Evolutionary conservation across 164 flowering plant species (phyloP).

Genomic region (Pachysandra terminalis): DNA sequence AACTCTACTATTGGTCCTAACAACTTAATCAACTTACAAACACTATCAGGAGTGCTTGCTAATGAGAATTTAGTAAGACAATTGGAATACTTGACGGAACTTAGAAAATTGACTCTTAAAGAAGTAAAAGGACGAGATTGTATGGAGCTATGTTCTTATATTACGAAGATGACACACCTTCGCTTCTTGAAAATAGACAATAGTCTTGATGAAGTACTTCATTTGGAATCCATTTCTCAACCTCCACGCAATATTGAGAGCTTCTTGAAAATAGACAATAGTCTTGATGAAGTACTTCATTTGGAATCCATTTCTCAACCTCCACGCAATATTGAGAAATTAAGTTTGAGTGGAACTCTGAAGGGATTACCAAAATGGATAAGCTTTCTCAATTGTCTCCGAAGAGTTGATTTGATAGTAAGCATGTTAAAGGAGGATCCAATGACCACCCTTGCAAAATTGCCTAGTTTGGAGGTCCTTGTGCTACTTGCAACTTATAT

Average conservation of each 20-base stretch:
- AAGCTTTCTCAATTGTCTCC: background rate
- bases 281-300: background rate
- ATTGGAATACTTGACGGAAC: background rate
- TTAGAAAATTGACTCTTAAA: background rate
- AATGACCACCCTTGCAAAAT: background rate
- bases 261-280: background rate
- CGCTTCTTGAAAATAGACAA: background rate
- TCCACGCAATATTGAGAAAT: slow-evolving; percentile 3
- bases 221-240: slow-evolving; percentile 2
- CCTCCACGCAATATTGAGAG: slow-evolving; percentile 5
- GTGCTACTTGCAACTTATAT: background rate
- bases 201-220: background rate
- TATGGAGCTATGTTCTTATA: background rate
- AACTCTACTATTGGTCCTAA: too few relatives aligned
- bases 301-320: slow-evolving; percentile 5
- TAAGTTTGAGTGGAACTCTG: background rate
- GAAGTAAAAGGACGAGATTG: background rate
- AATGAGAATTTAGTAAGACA: background rate
- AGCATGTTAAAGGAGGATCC: background rate
- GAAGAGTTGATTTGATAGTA: background rate
- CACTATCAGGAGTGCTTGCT: background rate
- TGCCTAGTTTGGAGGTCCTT: background rate
- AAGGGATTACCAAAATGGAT: slow-evolving; percentile 7
- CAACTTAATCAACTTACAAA: background rate
- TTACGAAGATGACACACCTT: slow-evolving; percentile 2